phyloP scores from a whole-genome alignment of 768 basidiomycete species.

The Lepiota venenata region DNA sequence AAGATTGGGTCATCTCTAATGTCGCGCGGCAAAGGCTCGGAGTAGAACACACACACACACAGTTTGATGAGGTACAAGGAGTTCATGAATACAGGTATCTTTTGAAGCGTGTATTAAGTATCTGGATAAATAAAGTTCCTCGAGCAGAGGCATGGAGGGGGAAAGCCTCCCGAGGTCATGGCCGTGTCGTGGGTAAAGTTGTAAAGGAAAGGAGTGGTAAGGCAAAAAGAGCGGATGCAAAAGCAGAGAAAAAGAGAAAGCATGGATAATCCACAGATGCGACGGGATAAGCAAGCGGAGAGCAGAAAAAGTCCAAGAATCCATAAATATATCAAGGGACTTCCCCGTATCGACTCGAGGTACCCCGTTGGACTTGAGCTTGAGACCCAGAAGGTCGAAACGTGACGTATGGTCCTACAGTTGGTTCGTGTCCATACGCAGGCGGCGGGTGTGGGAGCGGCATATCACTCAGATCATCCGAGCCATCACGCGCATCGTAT shows the following conservation, averaged over 20 bases:
- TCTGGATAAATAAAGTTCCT: not conserved
- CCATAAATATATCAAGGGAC: not conserved
- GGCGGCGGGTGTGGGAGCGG: conserved; percentile 23
- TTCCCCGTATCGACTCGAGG: not conserved
- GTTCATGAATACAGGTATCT: not conserved
- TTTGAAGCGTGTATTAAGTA: not conserved
- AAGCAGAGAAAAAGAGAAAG: too few relatives aligned
- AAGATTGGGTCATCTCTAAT: conserved; percentile 1
- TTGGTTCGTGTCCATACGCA: conserved; percentile 18
- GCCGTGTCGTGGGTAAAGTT: conserved; percentile 3
- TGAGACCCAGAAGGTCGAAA: not conserved
- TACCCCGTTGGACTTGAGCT: not conserved
- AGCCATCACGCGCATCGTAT: conserved; percentile 5
- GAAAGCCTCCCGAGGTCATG: conserved; percentile 3
- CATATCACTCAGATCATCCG: conserved; percentile 17
- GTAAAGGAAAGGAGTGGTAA: not conserved
- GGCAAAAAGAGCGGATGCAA: not conserved
- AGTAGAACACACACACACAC: not conserved
- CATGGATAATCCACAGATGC: not conserved
- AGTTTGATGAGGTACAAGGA: not conserved
- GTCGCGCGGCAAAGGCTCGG: too few relatives aligned
- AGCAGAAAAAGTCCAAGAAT: not conserved
- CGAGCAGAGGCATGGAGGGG: not conserved
- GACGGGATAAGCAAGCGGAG: not conserved
- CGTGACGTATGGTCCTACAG: conserved; percentile 1